These are phyloP conservation scores for Dissoconium aciculare DNA, from an alignment of 2,329 filamentous ascomycete genomes.

Conservation along the genomic window DNA sequence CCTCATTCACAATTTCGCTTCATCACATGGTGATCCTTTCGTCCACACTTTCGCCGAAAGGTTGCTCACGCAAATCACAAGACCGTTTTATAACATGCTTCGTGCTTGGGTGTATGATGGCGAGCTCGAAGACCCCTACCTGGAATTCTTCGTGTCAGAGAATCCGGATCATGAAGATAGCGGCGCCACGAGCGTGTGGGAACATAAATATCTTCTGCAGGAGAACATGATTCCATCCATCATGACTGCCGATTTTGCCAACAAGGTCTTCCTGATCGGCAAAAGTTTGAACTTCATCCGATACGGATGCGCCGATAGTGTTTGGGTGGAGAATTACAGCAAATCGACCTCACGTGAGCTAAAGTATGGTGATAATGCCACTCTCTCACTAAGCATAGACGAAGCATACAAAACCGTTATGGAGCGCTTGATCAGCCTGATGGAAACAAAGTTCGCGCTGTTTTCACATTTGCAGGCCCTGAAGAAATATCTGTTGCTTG, in stretches of 20 bases:
- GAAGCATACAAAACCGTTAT: slow-evolving; percentile 97
- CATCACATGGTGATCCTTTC: slow-evolving; percentile 87
- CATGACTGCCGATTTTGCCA: slow-evolving; percentile 81
- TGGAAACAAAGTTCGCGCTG: slow-evolving; percentile 88
- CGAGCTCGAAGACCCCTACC: slow-evolving; percentile 88
- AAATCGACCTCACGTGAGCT: slow-evolving; percentile 85
- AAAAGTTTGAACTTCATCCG: slow-evolving; percentile 98
- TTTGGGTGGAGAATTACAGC: slow-evolving; percentile 92
- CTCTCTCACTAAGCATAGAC: slow-evolving; percentile 82
- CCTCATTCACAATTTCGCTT: slow-evolving; percentile 82
- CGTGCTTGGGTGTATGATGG: slow-evolving; percentile 97
- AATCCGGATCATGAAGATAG: slow-evolving; percentile 44
- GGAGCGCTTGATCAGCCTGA: slow-evolving; percentile 81
- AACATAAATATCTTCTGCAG: slow-evolving; percentile 86
- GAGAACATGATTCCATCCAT: slow-evolving; percentile 82
- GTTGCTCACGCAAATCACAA: slow-evolving; percentile 69
- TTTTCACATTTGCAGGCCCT: slow-evolving; percentile 84
- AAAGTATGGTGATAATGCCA: slow-evolving; percentile 82
- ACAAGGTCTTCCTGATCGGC: slow-evolving; percentile 92
- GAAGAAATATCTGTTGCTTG: slow-evolving; percentile 87
- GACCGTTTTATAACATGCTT: slow-evolving; percentile 92
- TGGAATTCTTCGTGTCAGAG: slow-evolving; percentile 89
- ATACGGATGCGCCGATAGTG: slow-evolving; percentile 81
- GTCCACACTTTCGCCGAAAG: slow-evolving; percentile 87
- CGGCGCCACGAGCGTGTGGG: slow-evolving; percentile 83